A percentile compares a stretch with the other conserved stretches of the same genome.
Conservation (phyloP, 2,329 filamentous ascomycete genomes). For the Biscogniauxia sp. region DNA sequence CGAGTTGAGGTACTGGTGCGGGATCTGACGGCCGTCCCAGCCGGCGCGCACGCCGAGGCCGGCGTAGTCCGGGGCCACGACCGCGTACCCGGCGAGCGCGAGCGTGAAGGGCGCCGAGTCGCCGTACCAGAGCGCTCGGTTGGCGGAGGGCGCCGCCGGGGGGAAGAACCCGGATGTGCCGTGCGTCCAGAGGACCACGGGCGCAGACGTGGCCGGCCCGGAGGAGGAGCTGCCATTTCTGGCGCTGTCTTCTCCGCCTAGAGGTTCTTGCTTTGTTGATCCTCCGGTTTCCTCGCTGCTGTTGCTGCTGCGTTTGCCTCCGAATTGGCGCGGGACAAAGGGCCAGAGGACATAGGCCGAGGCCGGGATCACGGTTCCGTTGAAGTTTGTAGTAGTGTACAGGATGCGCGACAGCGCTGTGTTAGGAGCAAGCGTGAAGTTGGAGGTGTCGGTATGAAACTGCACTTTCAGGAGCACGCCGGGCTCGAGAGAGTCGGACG, state of each 20-base stretch:
- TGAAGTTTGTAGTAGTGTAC: conserved; percentile 44
- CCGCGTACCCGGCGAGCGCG: conserved; percentile 41
- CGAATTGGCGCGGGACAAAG: conserved; percentile 25
- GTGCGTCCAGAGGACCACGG: conserved; percentile 43
- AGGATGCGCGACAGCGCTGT: conserved; percentile 47
- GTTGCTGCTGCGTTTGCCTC: not conserved
- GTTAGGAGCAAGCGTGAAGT: conserved; percentile 41
- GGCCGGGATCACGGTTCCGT: conserved; percentile 44
- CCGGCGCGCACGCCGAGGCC: conserved; percentile 40
- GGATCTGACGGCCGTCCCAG: conserved; percentile 34
- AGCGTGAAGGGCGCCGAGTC: conserved; percentile 39
- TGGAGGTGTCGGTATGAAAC: conserved; percentile 34
- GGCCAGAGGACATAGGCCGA: conserved; percentile 52
- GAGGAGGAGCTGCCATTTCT: not conserved
- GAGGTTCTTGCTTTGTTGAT: too few species aligned
- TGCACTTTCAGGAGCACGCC: conserved; percentile 42
- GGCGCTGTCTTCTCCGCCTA: not conserved
- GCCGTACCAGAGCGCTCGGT: conserved; percentile 41
- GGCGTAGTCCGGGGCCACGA: conserved; percentile 44
- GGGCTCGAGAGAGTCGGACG: conserved; percentile 21
- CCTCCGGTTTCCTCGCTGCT: too few species aligned
- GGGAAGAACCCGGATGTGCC: conserved; percentile 42
- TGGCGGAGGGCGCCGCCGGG: conserved; percentile 39
- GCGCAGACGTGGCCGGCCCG: conserved; percentile 14
- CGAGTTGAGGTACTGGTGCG: conserved; percentile 40